A percentile compares a stretch with the other conserved stretches of the same genome.
phyloP scores from a whole-genome alignment of 176 grass and related monocot genomes.

The Tuctoria greenei region DNA sequence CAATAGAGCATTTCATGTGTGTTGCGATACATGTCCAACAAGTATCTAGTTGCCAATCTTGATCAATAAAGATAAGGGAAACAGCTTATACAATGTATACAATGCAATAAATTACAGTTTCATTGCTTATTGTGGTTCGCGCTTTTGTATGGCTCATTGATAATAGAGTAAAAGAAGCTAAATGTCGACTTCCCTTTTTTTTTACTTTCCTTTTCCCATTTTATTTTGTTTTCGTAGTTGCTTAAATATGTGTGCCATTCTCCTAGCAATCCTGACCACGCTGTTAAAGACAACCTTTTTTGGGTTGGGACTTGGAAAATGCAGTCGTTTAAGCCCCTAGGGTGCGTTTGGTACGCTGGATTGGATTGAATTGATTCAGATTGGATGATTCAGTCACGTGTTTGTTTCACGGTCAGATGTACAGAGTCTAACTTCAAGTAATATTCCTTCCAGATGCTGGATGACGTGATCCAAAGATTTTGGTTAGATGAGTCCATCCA shows the following conservation, averaged over 20 bases:
- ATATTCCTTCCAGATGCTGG: no score
- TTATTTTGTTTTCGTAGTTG: background rate
- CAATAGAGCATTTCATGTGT: background rate
- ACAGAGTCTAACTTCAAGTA: no score
- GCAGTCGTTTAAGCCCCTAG: background rate
- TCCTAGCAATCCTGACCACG: background rate
- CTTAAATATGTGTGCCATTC: background rate
- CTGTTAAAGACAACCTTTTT: background rate
- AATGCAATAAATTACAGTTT: conserved; percentile 16
- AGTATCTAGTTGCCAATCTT: conserved; percentile 4
- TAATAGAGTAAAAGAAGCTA: background rate
- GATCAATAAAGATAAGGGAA: conserved; percentile 19
- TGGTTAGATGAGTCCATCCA: no score
- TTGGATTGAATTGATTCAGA: no score
- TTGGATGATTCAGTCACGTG: no score
- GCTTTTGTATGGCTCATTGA: background rate
- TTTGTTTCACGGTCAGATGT: no score
- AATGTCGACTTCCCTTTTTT: background rate
- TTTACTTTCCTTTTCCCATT: background rate
- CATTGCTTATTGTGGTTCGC: background rate
- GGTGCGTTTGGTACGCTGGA: no score
- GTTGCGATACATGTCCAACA: background rate
- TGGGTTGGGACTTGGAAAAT: background rate
- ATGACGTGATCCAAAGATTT: no score
- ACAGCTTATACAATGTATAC: conserved; percentile 12